These are phyloP conservation scores for Hyphodiscus sp. DNA, from an alignment of 2,329 filamentous ascomycete species.

Conservation along the genomic window DNA sequence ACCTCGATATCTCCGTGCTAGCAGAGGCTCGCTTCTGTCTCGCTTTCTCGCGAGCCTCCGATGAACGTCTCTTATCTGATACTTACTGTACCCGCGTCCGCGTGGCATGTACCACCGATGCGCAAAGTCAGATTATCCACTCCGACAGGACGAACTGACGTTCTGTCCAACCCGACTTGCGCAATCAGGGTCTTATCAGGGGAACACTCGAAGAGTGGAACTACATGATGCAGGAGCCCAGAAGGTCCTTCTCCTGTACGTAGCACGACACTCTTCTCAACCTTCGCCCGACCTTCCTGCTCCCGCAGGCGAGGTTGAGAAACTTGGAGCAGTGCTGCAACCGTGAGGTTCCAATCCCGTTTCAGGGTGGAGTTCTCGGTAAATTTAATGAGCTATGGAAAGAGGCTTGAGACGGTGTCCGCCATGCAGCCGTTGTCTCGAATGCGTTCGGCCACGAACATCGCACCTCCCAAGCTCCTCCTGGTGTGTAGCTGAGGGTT, in stretches of 20 bases:
- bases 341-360: neutral
- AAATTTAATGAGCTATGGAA: neutral
- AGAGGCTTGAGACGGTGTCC: neutral
- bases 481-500: no score
- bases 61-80: neutral
- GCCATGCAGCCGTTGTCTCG: neutral
- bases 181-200: neutral
- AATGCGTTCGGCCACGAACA: neutral
- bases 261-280: neutral
- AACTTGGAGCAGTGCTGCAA: no score
- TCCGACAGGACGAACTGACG: no score
- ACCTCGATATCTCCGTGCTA: no score
- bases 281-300: neutral
- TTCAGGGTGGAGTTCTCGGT: neutral
- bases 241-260: neutral
- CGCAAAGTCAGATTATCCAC: no score
- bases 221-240: neutral
- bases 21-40: neutral
- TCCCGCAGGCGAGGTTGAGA: no score
- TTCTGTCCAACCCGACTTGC: neutral
- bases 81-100: neutral
- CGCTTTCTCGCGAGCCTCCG: neutral
- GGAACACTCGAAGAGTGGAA: neutral
- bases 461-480: neutral
- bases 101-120: neutral